A percentile compares a stretch with the other conserved stretches of the same genome.
These are phyloP conservation scores for Priceomyces castillae DNA, from an alignment of 805 yeast species.

Conservation along the genomic window DNA sequence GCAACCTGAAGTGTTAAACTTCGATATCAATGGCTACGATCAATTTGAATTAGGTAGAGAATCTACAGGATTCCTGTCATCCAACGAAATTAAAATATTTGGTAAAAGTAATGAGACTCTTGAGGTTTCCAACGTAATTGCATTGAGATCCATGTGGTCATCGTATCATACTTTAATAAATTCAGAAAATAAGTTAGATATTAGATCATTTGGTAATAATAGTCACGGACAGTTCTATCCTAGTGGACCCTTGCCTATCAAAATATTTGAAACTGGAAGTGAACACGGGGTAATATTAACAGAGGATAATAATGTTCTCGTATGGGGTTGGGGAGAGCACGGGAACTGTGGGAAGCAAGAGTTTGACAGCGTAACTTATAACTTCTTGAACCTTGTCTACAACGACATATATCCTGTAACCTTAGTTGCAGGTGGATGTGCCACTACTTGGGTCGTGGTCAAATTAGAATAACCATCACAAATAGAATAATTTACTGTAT, in stretches of 20 bases:
- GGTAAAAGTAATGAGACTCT: constrained; percentile 16
- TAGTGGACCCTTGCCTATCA: constrained; percentile 9
- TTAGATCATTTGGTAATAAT: constrained; percentile 67
- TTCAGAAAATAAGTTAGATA: constrained; percentile 1
- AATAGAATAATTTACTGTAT: background rate
- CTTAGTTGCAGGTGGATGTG: constrained; percentile 59
- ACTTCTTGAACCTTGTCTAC: constrained; percentile 34
- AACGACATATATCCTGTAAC: constrained; percentile 19
- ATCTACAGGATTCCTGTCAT: constrained; percentile 41
- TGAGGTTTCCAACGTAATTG: constrained; percentile 1
- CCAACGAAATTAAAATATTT: constrained; percentile 10
- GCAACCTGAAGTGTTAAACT: constrained; percentile 20
- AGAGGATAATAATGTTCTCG: constrained; percentile 37
- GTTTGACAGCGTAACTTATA: constrained; percentile 32
- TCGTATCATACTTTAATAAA: constrained; percentile 54
- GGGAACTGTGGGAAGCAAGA: constrained; percentile 76
- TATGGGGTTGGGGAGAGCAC: constrained; percentile 99
- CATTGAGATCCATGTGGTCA: constrained; percentile 66
- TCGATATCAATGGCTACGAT: constrained; percentile 7
- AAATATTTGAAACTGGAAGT: constrained; percentile 60
- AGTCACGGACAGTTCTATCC: constrained; percentile 65
- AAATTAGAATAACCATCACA: constrained; percentile 2
- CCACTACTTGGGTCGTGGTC: constrained; percentile 60
- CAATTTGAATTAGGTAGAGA: constrained; percentile 54
- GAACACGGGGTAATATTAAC: constrained; percentile 70